Percentiles rank a stretch among this genome's conserved stretches.
phyloP scores from a whole-genome alignment of 2,329 filamentous ascomycete genomes.

The Fusarium dlaminii region DNA sequence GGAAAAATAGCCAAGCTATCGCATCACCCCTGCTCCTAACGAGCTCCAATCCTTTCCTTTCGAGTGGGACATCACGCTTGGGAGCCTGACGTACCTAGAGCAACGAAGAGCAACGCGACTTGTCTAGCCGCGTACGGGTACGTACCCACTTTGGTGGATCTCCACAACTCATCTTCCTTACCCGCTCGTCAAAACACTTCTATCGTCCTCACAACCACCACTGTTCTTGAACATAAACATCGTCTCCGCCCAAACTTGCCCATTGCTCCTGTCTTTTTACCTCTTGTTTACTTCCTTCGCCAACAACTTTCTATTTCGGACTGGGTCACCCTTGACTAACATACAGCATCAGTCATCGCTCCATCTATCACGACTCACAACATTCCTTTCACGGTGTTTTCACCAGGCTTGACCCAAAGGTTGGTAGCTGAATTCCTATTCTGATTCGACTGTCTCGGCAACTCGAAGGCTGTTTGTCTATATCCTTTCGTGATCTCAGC shows the following conservation, averaged over 20 bases:
- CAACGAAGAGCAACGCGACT: slow-evolving; percentile 47
- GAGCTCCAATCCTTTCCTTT: slow-evolving; percentile 38
- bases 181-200: slow-evolving; percentile 52
- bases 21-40: slow-evolving; percentile 14
- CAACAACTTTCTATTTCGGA: slow-evolving; percentile 24
- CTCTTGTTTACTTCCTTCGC: slow-evolving; percentile 38
- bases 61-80: slow-evolving; percentile 43
- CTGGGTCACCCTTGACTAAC: slow-evolving; percentile 42
- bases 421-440: slow-evolving; percentile 45
- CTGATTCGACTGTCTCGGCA: slow-evolving; percentile 46
- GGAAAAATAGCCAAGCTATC: slow-evolving; percentile 16
- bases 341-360: slow-evolving; percentile 40
- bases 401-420: slow-evolving; percentile 49
- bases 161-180: slow-evolving; percentile 43
- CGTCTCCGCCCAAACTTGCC: slow-evolving; percentile 40
- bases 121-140: slow-evolving; percentile 45
- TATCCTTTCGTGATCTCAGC: slow-evolving; percentile 5
- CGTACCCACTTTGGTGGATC: slow-evolving; percentile 43
- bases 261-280: slow-evolving; percentile 39
- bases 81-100: slow-evolving; percentile 44
- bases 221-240: slow-evolving; percentile 48
- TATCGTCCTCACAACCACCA: slow-evolving; percentile 46
- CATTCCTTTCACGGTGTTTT: slow-evolving; percentile 52
- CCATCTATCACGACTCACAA: slow-evolving; percentile 44
- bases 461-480: slow-evolving; percentile 10